Evolutionary conservation across 2,329 filamentous ascomycete genomes (phyloP).

Genomic region (Claviceps pusilla): DNA sequence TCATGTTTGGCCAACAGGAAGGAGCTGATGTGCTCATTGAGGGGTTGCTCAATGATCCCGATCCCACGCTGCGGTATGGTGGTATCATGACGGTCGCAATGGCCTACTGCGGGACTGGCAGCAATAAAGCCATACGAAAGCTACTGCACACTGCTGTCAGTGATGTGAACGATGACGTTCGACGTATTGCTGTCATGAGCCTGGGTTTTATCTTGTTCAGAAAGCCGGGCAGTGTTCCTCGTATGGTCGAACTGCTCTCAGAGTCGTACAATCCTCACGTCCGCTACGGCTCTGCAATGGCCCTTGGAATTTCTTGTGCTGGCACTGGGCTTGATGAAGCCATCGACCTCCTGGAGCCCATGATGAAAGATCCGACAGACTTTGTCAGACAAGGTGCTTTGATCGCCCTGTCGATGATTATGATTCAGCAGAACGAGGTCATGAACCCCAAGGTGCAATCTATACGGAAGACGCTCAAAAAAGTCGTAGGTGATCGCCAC

Average conservation of each 20-base stretch:
- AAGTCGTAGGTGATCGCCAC: conserved; percentile 85
- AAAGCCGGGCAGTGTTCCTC: conserved; percentile 89
- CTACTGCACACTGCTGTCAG: conserved; percentile 91
- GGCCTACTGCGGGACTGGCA: conserved; percentile 91
- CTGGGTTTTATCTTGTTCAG: conserved; percentile 97
- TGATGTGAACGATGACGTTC: conserved; percentile 95
- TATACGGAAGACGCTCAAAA: conserved; percentile 85
- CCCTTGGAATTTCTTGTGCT: conserved; percentile 91
- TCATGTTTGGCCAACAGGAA: conserved; percentile 96
- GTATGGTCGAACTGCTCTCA: conserved; percentile 95
- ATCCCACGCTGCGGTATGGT: conserved; percentile 85
- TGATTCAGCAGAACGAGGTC: conserved; percentile 97
- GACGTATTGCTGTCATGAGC: conserved; percentile 91
- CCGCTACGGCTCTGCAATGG: conserved; percentile 94
- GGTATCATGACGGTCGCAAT: conserved; percentile 98
- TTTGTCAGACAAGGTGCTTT: conserved; percentile 94
- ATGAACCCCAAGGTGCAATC: conserved; percentile 94
- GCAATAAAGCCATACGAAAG: conserved; percentile 96
- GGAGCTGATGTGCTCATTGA: conserved; percentile 89
- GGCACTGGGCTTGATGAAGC: conserved; percentile 93
- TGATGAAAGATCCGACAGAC: conserved; percentile 98
- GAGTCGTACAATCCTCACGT: conserved; percentile 99
- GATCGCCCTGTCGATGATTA: conserved; percentile 90
- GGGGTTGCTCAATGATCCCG: conserved; percentile 79
- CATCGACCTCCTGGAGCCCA: conserved; percentile 89